Base-by-base conservation (phyloP, 2,329 filamentous ascomycete species). In the Penicillium sp. region DNA sequence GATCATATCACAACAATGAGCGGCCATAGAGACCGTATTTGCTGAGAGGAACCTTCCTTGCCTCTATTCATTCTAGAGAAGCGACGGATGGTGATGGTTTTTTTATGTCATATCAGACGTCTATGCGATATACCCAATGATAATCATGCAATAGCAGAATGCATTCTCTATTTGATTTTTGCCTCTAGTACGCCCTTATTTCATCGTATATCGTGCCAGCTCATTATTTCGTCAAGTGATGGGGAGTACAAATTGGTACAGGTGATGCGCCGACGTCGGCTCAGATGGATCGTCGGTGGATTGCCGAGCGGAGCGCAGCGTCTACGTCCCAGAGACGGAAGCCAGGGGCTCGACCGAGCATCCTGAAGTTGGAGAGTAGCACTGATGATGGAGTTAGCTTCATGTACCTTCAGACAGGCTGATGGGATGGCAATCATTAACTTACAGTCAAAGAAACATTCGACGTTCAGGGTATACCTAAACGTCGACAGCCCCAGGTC, bases 301-400 rank as follows among this genome's bases (percentile, higher is more conserved):
- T 61, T 13, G 69, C 49, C 4, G 60, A 44, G 54, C 64, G 58
- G 7, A 78, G 63, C 5, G 76, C 74, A 26, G 70, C 60, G 47
- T 78, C 75, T 4, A 78, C 73, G 53, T 74, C 68, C 15, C 62
- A 64, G 28, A 71, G 63, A n/a, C 72, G 67, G 58, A 75, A 76
- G 1, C 76, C 76, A 8, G 75, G 75, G 2, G 76, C 74, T 15
- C 75, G 71, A 22, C 75, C 75, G 3, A 77, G 68, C 49, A 75
- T 72, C n/a, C 72, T 66, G 38, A 70, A 56, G n/a, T 69, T 69
- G 17, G 64, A 56, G 3, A 72, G 61, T 38, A 77, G 68, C 17
- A 68, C 72, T 72, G 37, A 28, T 8, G 13, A 19, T 28, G 37
- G 19, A 3, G 28, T 51, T 22, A 51, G 49, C 30, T 13, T 30